phyloP scores from a whole-genome alignment of 305 asterid genomes.

The Plantago lanceolata region DNA sequence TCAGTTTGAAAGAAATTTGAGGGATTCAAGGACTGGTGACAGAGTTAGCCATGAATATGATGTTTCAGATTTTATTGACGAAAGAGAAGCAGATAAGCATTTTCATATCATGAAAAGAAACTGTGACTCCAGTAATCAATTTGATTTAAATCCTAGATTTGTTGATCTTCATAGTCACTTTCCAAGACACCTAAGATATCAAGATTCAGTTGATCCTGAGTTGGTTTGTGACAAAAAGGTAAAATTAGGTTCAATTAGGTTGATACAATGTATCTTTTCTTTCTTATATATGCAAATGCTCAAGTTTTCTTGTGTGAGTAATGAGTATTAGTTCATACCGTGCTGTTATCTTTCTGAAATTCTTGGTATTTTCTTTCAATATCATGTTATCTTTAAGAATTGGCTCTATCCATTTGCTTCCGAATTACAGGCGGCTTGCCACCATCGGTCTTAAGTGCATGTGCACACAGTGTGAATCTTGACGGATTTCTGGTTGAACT shows the following conservation, averaged over 20 bases:
- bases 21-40: slow-evolving; percentile 28
- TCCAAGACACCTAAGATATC: slow-evolving; percentile 30
- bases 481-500: too few species aligned
- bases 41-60: slow-evolving; percentile 26
- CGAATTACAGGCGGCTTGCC: not conserved
- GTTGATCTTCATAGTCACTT: slow-evolving; percentile 27
- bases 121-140: slow-evolving; percentile 26
- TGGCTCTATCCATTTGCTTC: slow-evolving; percentile 5
- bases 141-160: slow-evolving; percentile 29
- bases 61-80: slow-evolving; percentile 28
- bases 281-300: slow-evolving; percentile 26
- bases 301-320: slow-evolving; percentile 29
- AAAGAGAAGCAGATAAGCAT: slow-evolving; percentile 28
- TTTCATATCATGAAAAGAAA: slow-evolving; percentile 30
- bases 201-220: slow-evolving; percentile 40
- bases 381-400: not conserved
- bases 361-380: slow-evolving; percentile 9
- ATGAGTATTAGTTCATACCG: slow-evolving; percentile 20
- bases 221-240: slow-evolving; percentile 51
- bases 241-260: slow-evolving; percentile 37
- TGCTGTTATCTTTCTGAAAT: slow-evolving; percentile 10
- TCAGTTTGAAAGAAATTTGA: slow-evolving; percentile 27
- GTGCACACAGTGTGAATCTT: not conserved
- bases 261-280: slow-evolving; percentile 32
- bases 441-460: not conserved